Percentiles rank a stretch among this genome's conserved stretches.
Conservation (phyloP, 1,139 yeast genomes). For the Pichia kudriavzevii region DNA sequence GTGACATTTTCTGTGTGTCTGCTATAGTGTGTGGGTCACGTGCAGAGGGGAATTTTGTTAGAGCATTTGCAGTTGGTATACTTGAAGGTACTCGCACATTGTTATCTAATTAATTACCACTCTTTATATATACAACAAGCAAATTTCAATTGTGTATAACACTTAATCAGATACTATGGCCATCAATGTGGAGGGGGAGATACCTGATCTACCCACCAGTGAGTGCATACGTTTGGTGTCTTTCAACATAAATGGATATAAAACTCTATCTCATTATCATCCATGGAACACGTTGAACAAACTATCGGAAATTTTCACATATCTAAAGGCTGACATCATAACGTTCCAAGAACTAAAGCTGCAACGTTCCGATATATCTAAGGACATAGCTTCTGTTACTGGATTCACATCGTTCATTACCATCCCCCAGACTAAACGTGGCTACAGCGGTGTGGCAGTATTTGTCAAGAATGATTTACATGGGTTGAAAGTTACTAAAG, state of each 20-base stretch:
- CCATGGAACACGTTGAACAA: slow-evolving; percentile 66
- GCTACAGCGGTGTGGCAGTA: slow-evolving; percentile 89
- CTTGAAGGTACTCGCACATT: no score
- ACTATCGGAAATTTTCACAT: slow-evolving; percentile 43
- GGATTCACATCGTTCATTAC: slow-evolving; percentile 62
- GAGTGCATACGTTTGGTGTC: slow-evolving; percentile 33
- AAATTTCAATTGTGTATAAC: no score
- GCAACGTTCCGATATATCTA: slow-evolving; percentile 32
- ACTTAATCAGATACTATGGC: no score
- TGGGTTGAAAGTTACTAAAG: slow-evolving; percentile 50
- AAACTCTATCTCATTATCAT: slow-evolving; percentile 69
- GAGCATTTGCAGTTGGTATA: no score
- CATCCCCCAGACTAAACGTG: slow-evolving; percentile 59
- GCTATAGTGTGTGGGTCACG: no score
- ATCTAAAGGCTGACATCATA: slow-evolving; percentile 64
- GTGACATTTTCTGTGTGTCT: no score
- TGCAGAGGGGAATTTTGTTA: no score
- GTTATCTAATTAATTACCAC: no score
- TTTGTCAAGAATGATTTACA: slow-evolving; percentile 52
- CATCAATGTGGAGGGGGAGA: slow-evolving; percentile 6
- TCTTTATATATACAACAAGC: no score
- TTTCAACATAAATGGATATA: slow-evolving; percentile 81
- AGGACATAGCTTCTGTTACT: slow-evolving; percentile 46
- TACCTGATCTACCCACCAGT: slow-evolving; percentile 13
- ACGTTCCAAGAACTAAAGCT: slow-evolving; percentile 83